These are phyloP conservation scores for Striga asiatica DNA, from an alignment of 257 asterid genomes.

Conservation along the genomic window DNA sequence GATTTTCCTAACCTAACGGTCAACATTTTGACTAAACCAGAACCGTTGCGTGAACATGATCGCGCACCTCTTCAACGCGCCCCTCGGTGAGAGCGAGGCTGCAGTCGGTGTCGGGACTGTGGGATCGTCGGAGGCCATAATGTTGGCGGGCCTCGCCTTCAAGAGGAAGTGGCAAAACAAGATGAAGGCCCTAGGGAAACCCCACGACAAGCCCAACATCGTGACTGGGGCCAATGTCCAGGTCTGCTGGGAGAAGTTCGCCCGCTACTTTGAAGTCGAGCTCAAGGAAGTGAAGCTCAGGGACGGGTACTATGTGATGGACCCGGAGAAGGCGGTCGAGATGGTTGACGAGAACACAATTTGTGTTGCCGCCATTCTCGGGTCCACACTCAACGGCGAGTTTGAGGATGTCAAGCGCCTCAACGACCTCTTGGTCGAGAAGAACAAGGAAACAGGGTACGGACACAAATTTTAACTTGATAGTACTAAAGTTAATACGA, in stretches of 20 bases:
- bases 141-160: constrained; percentile 83
- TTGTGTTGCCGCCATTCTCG: constrained; percentile 77
- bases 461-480: not conserved
- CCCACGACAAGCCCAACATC: constrained; percentile 64
- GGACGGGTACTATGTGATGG: constrained; percentile 74
- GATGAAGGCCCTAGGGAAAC: constrained; percentile 58
- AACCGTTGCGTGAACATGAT: constrained; percentile 82
- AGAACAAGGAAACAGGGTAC: constrained; percentile 55
- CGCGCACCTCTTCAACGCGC: constrained; percentile 69
- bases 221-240: constrained; percentile 82
- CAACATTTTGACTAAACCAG: constrained; percentile 27
- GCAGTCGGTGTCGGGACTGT: constrained; percentile 79
- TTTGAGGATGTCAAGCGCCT: constrained; percentile 70
- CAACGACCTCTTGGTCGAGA: constrained; percentile 48
- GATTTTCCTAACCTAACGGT: too few species aligned
- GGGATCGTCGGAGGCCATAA: constrained; percentile 81
- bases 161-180: constrained; percentile 81
- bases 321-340: constrained; percentile 70
- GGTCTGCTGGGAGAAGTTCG: constrained; percentile 87
- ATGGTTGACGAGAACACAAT: constrained; percentile 86
- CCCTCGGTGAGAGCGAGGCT: constrained; percentile 51
- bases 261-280: constrained; percentile 75
- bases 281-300: constrained; percentile 65
- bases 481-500: not conserved
- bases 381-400: constrained; percentile 81